phyloP scores from a whole-genome alignment of 192 early-diverging fungal genomes.

The Kickxella alabastrina region DNA sequence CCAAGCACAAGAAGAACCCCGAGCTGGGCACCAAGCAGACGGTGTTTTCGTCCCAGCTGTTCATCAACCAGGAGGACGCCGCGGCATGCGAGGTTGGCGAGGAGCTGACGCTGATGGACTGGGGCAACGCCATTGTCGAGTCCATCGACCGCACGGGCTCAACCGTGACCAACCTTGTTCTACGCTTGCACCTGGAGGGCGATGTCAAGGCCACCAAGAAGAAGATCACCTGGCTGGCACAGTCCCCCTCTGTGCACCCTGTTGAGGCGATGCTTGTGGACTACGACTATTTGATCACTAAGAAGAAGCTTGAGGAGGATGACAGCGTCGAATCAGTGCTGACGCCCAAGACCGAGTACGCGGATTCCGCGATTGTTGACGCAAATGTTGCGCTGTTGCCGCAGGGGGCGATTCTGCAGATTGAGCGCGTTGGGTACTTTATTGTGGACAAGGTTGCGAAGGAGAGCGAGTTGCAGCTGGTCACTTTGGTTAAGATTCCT shows the following conservation, averaged over 20 bases:
- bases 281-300: slow-evolving; percentile 97
- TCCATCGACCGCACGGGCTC: slow-evolving; percentile 60
- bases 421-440: slow-evolving; percentile 95
- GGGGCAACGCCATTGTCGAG: slow-evolving; percentile 95
- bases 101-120: slow-evolving; percentile 98
- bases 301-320: slow-evolving; percentile 94
- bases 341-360: slow-evolving; percentile 84
- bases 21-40: slow-evolving; percentile 85
- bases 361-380: slow-evolving; percentile 60
- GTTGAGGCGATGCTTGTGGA: slow-evolving; percentile 73
- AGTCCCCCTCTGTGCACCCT: slow-evolving; percentile 56
- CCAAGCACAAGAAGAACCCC: slow-evolving; percentile 97
- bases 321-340: slow-evolving; percentile 80
- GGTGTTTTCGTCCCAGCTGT: slow-evolving; percentile 69
- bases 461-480: slow-evolving; percentile 48
- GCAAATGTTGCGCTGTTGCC: slow-evolving; percentile 60
- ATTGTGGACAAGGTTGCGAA: slow-evolving; percentile 73
- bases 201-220: slow-evolving; percentile 99
- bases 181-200: slow-evolving; percentile 82
- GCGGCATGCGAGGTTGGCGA: slow-evolving; percentile 74
- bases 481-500: slow-evolving; percentile 82
- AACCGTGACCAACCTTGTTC: slow-evolving; percentile 49
- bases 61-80: slow-evolving; percentile 85
- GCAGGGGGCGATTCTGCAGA: slow-evolving; percentile 84
- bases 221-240: slow-evolving; percentile 95